Percentiles rank a stretch among this genome's conserved stretches.
phyloP scores from a whole-genome alignment of 164 flowering plant species.

The Vitis amurensis region DNA sequence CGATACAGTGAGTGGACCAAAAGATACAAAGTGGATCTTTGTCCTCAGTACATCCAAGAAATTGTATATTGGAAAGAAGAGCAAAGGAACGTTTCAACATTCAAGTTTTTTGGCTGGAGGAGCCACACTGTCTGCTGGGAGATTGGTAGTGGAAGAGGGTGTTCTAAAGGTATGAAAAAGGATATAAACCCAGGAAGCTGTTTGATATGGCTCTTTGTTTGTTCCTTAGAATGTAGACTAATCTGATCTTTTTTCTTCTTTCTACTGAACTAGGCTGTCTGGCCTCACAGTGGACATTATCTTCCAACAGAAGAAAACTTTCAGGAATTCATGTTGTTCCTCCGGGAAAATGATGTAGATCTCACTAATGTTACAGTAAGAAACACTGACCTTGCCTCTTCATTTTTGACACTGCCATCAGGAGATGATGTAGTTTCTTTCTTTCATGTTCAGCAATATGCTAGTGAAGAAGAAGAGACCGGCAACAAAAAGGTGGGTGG shows the following conservation, averaged over 20 bases:
- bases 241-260: background rate
- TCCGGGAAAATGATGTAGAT: constrained; percentile 63
- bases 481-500: constrained; percentile 1
- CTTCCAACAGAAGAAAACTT: constrained; percentile 94
- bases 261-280: constrained; percentile 59
- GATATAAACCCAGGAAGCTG: background rate
- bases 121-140: constrained; percentile 91
- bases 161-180: constrained; percentile 55
- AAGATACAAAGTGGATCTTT: constrained; percentile 87
- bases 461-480: constrained; percentile 48
- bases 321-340: constrained; percentile 67
- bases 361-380: constrained; percentile 74
- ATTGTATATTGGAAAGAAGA: constrained; percentile 78
- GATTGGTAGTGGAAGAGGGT: constrained; percentile 72
- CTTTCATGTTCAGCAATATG: constrained; percentile 43
- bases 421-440: background rate
- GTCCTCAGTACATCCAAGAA: constrained; percentile 80
- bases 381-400: background rate
- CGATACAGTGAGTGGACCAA: constrained; percentile 59
- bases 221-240: background rate
- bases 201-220: background rate
- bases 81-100: constrained; percentile 88
- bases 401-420: background rate
- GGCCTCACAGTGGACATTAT: constrained; percentile 99
- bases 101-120: constrained; percentile 99